Evolutionary conservation across 2,329 filamentous ascomycete species (phyloP), one percentile per base, ranked within the genome.

Genomic region (Eurotiales sp.): DNA sequence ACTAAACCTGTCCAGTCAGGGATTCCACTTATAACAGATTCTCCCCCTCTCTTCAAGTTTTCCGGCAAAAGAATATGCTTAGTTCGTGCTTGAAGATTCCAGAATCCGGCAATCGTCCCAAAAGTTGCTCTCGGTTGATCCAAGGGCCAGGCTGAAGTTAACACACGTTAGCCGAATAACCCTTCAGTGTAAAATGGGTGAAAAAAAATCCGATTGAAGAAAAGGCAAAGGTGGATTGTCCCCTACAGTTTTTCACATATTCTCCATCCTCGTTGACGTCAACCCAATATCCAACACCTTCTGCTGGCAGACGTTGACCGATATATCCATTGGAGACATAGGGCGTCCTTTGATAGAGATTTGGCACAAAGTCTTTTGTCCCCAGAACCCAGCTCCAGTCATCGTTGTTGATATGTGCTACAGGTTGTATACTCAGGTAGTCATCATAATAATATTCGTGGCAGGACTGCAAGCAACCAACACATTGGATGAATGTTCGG

Each of bases 1-100:
- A 53, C 23, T 30, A 55, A 42, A 3, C 39, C 53, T 19, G 50
- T 55, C 53, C 53, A 53, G 25, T 55, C 53, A 37, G 53, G 45
- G 27, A 55, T 53, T 8, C 44, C 53, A 22, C 50, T 50, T 17
- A 55, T 53, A 32, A 47, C 50, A 19, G 50, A 55, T 29, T 55
- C 53, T 15, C 53, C 41, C 15, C 53, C 53, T 15, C 29, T 17
- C 36, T 45, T 46, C 11, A 53, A 25, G 36, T 55, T 50, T 2
- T 53, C 53, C 11, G 50, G 50, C 15, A 44, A 34, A 21, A 42
- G 43, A 17, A 49, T 40, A n/a, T 55, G 45, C 30, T 40, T 53
- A 10, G 34, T 48, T 27, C 21, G 39, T 27, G 19, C 36, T 29
- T 54, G 46, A 14, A 53, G 30, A 39, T 50, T 50, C 45, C 53